A percentile compares a stretch with the other conserved stretches of the same genome.
phyloP scores from a whole-genome alignment of 192 early-diverging fungal species.

The Entomortierella lignicola region DNA sequence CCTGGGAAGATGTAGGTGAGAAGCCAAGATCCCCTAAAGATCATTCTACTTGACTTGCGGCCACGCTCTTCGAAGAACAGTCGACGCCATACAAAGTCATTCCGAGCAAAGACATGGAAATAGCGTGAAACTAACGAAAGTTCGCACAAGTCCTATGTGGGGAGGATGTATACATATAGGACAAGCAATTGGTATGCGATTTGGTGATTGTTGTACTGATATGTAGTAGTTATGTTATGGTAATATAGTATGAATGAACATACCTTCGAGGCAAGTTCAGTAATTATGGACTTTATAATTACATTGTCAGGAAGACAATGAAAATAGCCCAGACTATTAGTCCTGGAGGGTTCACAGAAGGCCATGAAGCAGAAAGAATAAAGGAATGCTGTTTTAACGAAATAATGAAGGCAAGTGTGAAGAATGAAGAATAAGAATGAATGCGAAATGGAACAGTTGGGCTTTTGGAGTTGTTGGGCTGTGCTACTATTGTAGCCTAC shows the following conservation, averaged over 20 bases:
- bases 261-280: constrained; percentile 20
- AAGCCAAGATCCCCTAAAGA: constrained; percentile 52
- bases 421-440: neutral
- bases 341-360: neutral
- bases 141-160: constrained; percentile 17
- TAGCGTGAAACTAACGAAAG: constrained; percentile 25
- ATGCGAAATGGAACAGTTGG: neutral
- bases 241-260: neutral
- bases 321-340: constrained; percentile 21
- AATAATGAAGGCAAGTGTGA: no score
- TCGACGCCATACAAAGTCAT: constrained; percentile 49
- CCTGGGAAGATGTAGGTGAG: constrained; percentile 53
- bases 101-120: constrained; percentile 49
- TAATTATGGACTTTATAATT: constrained; percentile 13
- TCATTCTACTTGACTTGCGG: constrained; percentile 11
- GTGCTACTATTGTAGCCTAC: neutral
- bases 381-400: no score
- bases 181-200: neutral
- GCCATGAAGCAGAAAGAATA: neutral
- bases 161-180: neutral
- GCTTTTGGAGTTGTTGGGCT: constrained; percentile 16
- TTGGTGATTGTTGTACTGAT: neutral
- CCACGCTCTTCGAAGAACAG: constrained; percentile 33
- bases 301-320: constrained; percentile 19
- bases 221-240: neutral